Conservation (phyloP, 192 early-diverging fungal genomes). For the Linnemannia exigua region DNA sequence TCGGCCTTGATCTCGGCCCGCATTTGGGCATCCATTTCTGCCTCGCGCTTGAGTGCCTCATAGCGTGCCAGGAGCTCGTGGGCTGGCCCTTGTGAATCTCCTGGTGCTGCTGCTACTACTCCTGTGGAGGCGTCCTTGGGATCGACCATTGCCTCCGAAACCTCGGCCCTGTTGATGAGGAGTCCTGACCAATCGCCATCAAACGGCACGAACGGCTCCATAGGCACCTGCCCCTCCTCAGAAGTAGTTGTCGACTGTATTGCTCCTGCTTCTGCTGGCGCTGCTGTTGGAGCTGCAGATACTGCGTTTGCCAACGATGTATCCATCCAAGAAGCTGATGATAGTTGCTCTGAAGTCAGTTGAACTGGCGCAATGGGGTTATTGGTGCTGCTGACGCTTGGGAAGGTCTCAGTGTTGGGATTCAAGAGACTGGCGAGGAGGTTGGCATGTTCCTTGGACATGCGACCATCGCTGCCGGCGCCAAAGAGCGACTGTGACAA, state of each 20-base stretch:
- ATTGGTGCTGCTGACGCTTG: background rate
- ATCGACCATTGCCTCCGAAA: conserved; percentile 17
- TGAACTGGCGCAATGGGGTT: background rate
- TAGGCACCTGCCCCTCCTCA: background rate
- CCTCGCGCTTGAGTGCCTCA: conserved; percentile 25
- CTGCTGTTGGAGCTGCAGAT: background rate
- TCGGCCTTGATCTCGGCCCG: conserved; percentile 20
- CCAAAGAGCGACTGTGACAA: conserved; percentile 39
- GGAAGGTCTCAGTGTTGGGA: conserved; percentile 37
- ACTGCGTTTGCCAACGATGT: background rate
- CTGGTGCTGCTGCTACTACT: background rate
- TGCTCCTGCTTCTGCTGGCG: conserved; percentile 1
- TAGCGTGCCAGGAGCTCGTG: conserved; percentile 27
- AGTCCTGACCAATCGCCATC: conserved; percentile 35
- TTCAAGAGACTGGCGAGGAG: conserved; percentile 44
- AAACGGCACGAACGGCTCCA: conserved; percentile 44
- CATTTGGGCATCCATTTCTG: conserved; percentile 27
- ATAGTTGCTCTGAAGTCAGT: background rate
- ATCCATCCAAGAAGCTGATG: conserved; percentile 1
- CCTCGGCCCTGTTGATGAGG: conserved; percentile 39
- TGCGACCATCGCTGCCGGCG: conserved; percentile 7
- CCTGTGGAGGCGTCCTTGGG: conserved; percentile 17
- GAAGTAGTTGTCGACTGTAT: background rate
- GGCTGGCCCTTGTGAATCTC: background rate
- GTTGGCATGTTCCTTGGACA: conserved; percentile 45